A percentile compares a stretch with the other conserved stretches of the same genome.
phyloP scores from a whole-genome alignment of 495 filamentous ascomycete species.

The Aspergillus biplanus region DNA sequence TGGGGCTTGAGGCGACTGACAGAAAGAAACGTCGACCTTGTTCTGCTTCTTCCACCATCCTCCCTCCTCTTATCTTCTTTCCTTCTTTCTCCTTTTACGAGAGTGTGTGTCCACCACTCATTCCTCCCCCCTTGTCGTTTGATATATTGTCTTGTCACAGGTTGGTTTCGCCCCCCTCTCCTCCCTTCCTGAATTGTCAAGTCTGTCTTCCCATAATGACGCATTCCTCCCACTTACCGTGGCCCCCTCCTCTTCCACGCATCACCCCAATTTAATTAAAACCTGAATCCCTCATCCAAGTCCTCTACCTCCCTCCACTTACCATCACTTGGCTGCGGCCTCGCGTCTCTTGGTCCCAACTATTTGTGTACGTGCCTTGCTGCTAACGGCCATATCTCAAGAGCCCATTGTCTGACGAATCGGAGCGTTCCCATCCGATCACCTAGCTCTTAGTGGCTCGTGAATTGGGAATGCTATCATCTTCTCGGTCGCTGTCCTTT shows the following conservation, averaged over 20 bases:
- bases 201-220: slow-evolving; percentile 42
- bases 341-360: slow-evolving; percentile 4
- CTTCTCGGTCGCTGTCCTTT: slow-evolving; percentile 16
- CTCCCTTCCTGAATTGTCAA: slow-evolving; percentile 8
- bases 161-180: slow-evolving; percentile 16
- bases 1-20: slow-evolving; percentile 20
- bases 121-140: slow-evolving; percentile 3
- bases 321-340: slow-evolving; percentile 1
- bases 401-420: slow-evolving; percentile 27
- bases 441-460: slow-evolving; percentile 27
- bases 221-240: slow-evolving; percentile 33
- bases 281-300: slow-evolving; percentile 17
- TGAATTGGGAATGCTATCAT: slow-evolving; percentile 22
- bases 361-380: slow-evolving; percentile 3
- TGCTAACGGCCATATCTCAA: slow-evolving; percentile 24
- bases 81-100: not conserved
- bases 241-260: slow-evolving; percentile 21
- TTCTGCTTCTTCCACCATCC: slow-evolving; percentile 9
- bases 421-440: slow-evolving; percentile 31
- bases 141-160: not conserved
- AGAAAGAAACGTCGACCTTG: slow-evolving; percentile 3
- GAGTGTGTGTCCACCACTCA: not conserved
- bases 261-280: slow-evolving; percentile 21
- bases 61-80: slow-evolving; percentile 14
- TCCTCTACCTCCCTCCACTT: slow-evolving; percentile 13